Percentiles rank a stretch among this genome's conserved stretches.
Evolutionary conservation across 768 basidiomycete species (phyloP).

Genomic region (Tubosaeta brunneosetosa): DNA sequence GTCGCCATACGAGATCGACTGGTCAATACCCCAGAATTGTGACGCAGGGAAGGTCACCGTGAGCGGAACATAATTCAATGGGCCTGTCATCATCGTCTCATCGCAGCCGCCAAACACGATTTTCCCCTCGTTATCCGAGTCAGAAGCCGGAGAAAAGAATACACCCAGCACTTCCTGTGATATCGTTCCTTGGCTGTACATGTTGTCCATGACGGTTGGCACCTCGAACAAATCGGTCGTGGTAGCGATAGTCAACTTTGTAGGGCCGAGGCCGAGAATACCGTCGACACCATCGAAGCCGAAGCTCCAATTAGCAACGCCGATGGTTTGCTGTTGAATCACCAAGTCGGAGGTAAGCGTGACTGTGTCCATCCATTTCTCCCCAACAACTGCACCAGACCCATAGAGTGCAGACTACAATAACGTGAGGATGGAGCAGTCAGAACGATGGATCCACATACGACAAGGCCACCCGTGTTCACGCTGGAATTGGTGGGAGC

Average conservation of each 20-base stretch:
- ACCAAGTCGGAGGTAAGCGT: slow-evolving; percentile 3
- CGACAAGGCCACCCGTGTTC: slow-evolving; percentile 19
- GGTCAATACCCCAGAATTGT: slow-evolving; percentile 31
- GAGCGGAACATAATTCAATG: slow-evolving; percentile 23
- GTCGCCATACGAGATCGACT: slow-evolving; percentile 26
- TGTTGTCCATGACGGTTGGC: slow-evolving; percentile 36
- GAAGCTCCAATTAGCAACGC: slow-evolving; percentile 25
- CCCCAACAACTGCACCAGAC: slow-evolving; percentile 3
- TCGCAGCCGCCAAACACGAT: slow-evolving; percentile 28
- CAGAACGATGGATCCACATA: slow-evolving; percentile 7
- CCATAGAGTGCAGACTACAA: not conserved
- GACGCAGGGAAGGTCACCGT: slow-evolving; percentile 24
- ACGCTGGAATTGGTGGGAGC: slow-evolving; percentile 12
- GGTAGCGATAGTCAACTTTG: slow-evolving; percentile 29
- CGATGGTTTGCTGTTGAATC: slow-evolving; percentile 30
- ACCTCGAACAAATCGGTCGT: slow-evolving; percentile 12
- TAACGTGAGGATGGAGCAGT: not conserved
- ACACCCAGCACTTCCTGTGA: slow-evolving; percentile 27
- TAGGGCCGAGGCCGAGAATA: slow-evolving; percentile 37
- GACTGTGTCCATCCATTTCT: slow-evolving; percentile 15
- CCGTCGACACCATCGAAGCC: slow-evolving; percentile 38
- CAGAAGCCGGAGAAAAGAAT: slow-evolving; percentile 27
- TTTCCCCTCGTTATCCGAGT: slow-evolving; percentile 17
- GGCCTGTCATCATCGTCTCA: slow-evolving; percentile 11
- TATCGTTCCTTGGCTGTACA: slow-evolving; percentile 28